phyloP scores from a whole-genome alignment of 2,329 filamentous ascomycete genomes.

The Trichoderma asperellum region DNA sequence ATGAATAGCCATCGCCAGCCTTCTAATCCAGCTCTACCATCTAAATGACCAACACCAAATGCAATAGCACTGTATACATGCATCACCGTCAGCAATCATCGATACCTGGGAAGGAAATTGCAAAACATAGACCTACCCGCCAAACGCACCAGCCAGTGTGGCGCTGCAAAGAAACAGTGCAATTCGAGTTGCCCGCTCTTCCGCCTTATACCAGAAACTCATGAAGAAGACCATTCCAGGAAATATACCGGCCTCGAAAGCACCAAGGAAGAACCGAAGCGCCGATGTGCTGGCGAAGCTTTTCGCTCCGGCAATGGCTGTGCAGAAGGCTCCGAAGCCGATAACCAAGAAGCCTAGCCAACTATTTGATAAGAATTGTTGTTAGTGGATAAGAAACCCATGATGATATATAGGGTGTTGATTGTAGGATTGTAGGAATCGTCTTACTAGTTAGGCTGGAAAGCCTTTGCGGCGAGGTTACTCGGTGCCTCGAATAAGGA shows the following conservation, averaged over 20 bases:
- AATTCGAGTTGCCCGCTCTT: conserved; percentile 8
- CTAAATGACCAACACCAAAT: conserved; percentile 1
- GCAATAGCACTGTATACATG: not conserved
- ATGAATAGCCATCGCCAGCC: conserved; percentile 10
- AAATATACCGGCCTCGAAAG: not conserved
- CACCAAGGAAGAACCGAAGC: conserved; percentile 5
- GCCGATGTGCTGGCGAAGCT: conserved; percentile 8
- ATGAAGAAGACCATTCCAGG: conserved; percentile 15
- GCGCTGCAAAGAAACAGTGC: conserved; percentile 5
- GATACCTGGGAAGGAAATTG: not conserved
- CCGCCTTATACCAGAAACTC: conserved; percentile 19
- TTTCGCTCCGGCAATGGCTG: conserved; percentile 6
- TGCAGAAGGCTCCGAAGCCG: conserved; percentile 15
- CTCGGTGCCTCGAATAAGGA: conserved; percentile 14
- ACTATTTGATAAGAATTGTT: not conserved
- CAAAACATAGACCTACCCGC: not conserved
- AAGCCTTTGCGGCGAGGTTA: conserved; percentile 12
- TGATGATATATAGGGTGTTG: not conserved
- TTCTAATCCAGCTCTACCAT: not conserved
- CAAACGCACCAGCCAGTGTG: conserved; percentile 11
- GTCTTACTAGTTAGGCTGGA: conserved; percentile 7
- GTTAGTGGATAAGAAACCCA: not conserved
- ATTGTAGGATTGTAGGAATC: not conserved
- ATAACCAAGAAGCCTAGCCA: conserved; percentile 17
- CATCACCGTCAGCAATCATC: not conserved